These are phyloP conservation scores for Penicillium antarcticum DNA, from an alignment of 495 filamentous ascomycete genomes.

Conservation along the genomic window DNA sequence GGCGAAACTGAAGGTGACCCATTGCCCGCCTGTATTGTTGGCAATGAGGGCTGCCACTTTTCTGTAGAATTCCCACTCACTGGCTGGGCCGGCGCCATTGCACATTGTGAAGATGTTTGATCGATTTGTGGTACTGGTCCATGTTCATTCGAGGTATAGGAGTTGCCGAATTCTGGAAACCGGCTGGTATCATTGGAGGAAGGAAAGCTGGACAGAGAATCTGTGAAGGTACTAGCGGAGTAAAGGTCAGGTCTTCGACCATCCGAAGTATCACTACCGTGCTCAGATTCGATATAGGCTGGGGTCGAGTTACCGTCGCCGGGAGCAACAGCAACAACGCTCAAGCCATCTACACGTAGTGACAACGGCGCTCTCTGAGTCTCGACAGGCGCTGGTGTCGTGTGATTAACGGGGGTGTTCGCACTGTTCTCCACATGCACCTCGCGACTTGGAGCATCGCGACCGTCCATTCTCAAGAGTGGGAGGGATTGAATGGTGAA, in stretches of 20 bases:
- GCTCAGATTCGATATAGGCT: constrained; percentile 22
- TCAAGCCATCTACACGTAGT: constrained; percentile 23
- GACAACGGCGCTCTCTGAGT: constrained; percentile 20
- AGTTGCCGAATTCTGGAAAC: constrained; percentile 8
- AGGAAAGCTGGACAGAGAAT: constrained; percentile 14
- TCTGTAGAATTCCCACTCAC: constrained; percentile 8
- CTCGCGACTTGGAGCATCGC: constrained; percentile 16
- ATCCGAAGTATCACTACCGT: constrained; percentile 22
- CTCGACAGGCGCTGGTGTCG: constrained; percentile 11
- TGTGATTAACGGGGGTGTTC: constrained; percentile 12
- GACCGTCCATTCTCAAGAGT: constrained; percentile 16
- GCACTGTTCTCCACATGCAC: constrained; percentile 21
- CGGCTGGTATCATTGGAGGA: constrained; percentile 13
- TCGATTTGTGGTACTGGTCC: constrained; percentile 7
- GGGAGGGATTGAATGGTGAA: not conserved
- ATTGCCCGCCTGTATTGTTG: constrained; percentile 10
- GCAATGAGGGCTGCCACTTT: constrained; percentile 6
- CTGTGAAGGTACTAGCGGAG: constrained; percentile 19
- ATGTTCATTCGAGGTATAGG: constrained; percentile 5
- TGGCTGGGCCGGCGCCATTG: constrained; percentile 1
- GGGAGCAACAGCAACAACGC: constrained; percentile 8
- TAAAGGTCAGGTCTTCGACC: constrained; percentile 16
- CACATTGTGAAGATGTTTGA: not conserved
- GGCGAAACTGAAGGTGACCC: constrained; percentile 8
- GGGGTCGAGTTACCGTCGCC: constrained; percentile 4